These are phyloP conservation scores for Podaxis carcinomalis DNA, from an alignment of 768 basidiomycete genomes.

Conservation along the genomic window DNA sequence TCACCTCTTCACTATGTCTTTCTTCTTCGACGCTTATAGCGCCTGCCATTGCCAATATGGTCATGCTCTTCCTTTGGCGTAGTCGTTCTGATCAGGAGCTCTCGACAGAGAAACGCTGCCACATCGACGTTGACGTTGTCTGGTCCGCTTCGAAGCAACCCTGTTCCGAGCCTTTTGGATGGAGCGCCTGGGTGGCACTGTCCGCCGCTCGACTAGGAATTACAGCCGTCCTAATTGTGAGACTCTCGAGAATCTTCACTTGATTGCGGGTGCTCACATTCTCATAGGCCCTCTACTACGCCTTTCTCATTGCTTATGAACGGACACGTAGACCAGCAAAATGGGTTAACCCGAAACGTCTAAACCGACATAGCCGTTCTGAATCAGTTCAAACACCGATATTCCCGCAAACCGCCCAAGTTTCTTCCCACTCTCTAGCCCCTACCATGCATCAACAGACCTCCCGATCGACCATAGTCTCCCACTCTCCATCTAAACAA, in stretches of 20 bases:
- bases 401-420: neutral
- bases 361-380: slow-evolving; percentile 12
- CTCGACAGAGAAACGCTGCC: slow-evolving; percentile 42
- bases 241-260: slow-evolving; percentile 18
- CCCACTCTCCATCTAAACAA: slow-evolving; percentile 5
- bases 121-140: slow-evolving; percentile 60
- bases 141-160: slow-evolving; percentile 44
- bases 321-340: slow-evolving; percentile 20
- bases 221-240: slow-evolving; percentile 49
- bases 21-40: slow-evolving; percentile 45
- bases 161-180: slow-evolving; percentile 32
- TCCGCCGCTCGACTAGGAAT: slow-evolving; percentile 49
- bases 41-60: slow-evolving; percentile 53
- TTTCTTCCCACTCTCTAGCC: neutral
- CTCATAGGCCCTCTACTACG: slow-evolving; percentile 7
- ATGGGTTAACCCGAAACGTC: slow-evolving; percentile 10
- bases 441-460: neutral
- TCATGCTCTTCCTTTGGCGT: slow-evolving; percentile 51
- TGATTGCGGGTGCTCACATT: slow-evolving; percentile 2
- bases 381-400: neutral
- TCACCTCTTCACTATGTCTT: slow-evolving; percentile 31
- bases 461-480: slow-evolving; percentile 13
- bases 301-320: slow-evolving; percentile 18
- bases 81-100: slow-evolving; percentile 31
- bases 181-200: slow-evolving; percentile 52